Evolutionary conservation across 2,329 filamentous ascomycete genomes (phyloP).

Genomic region (Diaporthe citrichinensis): DNA sequence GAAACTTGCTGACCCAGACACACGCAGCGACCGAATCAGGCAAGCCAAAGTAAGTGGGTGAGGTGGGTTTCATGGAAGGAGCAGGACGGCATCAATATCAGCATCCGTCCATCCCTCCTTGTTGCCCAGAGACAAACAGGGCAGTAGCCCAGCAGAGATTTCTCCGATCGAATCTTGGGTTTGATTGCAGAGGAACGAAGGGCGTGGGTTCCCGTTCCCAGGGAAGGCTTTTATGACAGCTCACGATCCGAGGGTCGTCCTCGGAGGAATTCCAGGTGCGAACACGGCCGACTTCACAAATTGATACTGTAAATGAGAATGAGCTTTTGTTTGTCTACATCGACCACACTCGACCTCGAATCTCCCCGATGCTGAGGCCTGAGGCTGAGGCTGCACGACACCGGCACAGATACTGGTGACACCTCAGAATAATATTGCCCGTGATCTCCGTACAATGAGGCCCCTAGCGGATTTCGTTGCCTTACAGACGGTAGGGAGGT

Average conservation of each 20-base stretch:
- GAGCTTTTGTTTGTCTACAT: constrained; percentile 1
- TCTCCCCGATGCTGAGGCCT: constrained; percentile 4
- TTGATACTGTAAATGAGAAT: not conserved
- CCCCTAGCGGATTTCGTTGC: not conserved
- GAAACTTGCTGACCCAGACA: not conserved
- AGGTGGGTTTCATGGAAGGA: not conserved
- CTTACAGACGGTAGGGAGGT: not conserved
- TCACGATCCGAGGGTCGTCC: not conserved
- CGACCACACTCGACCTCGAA: constrained; percentile 6
- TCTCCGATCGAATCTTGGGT: not conserved
- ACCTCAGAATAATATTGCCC: constrained; percentile 14
- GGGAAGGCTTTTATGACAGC: not conserved
- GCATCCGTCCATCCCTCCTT: constrained; percentile 19
- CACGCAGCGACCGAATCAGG: not conserved
- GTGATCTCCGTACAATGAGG: not conserved
- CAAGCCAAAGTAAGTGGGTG: not conserved
- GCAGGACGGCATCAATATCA: not conserved
- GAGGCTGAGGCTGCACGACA: not conserved
- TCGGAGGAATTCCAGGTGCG: not conserved
- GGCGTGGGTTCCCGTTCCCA: not conserved
- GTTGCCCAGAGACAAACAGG: not conserved
- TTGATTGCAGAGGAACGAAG: not conserved
- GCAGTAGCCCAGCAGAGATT: not conserved
- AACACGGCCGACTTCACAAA: not conserved
- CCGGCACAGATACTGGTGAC: constrained; percentile 7